phyloP scores from a whole-genome alignment of 306 rosid genomes.

The Senna siamea region DNA sequence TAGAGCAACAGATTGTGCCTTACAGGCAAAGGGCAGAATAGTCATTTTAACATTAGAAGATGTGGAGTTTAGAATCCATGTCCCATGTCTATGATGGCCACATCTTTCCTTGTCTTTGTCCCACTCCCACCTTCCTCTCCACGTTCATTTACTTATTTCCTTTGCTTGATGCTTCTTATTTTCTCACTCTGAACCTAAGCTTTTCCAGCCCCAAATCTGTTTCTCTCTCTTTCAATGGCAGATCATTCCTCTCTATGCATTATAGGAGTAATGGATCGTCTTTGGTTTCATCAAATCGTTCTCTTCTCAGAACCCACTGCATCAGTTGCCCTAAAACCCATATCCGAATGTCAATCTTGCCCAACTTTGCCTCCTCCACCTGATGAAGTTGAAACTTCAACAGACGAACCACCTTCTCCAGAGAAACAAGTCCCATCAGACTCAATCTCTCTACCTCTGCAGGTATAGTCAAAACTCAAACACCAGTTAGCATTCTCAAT shows the following conservation, averaged over 20 bases:
- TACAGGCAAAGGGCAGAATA: conserved; percentile 19
- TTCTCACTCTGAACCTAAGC: conserved; percentile 29
- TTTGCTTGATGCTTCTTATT: conserved; percentile 34
- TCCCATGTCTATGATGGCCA: conserved; percentile 47
- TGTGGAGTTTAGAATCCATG: conserved; percentile 49
- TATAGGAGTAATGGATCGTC: conserved; percentile 69
- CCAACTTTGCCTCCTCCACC: conserved; percentile 38
- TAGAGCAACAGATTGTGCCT: conserved; percentile 31
- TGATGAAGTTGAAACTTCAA: conserved; percentile 50
- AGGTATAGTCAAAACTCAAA: conserved; percentile 44
- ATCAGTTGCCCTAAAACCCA: conserved; percentile 27
- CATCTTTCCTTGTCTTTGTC: conserved; percentile 44
- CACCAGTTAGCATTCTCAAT: background rate
- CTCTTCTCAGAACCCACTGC: conserved; percentile 55
- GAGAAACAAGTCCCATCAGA: conserved; percentile 42
- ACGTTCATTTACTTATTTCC: conserved; percentile 40
- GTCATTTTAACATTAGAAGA: conserved; percentile 38
- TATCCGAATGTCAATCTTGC: conserved; percentile 45
- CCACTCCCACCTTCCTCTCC: conserved; percentile 36
- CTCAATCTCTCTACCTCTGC: conserved; percentile 41
- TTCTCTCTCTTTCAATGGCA: conserved; percentile 49
- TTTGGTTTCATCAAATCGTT: conserved; percentile 78
- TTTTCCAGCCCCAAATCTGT: conserved; percentile 27
- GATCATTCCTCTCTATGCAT: conserved; percentile 41
- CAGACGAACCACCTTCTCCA: conserved; percentile 41